Evolutionary conservation across 2,329 filamentous ascomycete species (phyloP), one percentile per base, ranked within the genome.

Genomic region (Podosphaera xanthii): DNA sequence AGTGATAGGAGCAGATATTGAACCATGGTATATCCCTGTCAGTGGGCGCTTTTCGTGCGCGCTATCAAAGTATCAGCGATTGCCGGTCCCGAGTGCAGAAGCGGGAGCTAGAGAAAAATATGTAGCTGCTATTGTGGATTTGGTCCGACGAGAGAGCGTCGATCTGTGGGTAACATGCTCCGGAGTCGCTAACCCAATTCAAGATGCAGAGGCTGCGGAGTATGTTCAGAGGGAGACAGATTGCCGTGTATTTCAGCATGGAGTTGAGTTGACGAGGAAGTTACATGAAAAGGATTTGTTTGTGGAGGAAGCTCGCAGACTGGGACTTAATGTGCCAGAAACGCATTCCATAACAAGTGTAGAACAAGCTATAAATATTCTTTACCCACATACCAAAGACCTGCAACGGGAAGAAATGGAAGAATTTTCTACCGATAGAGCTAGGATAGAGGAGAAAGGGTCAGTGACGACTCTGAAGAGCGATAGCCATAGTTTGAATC

Each of bases 161-260:
- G 78, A 87, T 59, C 70, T 89, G 2, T 90, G 85, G 84, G 78
- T 89, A 2, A 82, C 80, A 30, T 87, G 84, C 64, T 87, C 84
- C 0, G 82, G 80, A n/a, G 80, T 84, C 7, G 75, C 77, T 0
- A 79, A 77, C 0, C 81, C 81, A 0, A 69, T 83, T 10, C 80
- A 85, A 65, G 85, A 89, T 67, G 84, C 80, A 0, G 69, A 77
- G 42, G 82, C 82, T 1, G 82, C 80, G 62, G 77, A 84, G 60
- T 71, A 75, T 2, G 71, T 87, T 22, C 79, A 85, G 63, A 70
- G 71, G 12, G 71, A 75, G 40, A 82, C 80, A 0, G 63, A 63
- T 0, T 85, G 83, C 65, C 77, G 73, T 62, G 82, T 77, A 2
- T 74, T 89, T 2, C 82, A 87, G 60, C 81, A 85, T 64, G 75